Evolutionary conservation across 495 filamentous ascomycete species (phyloP), one percentile per base, ranked within the genome.

Genomic region (Annulohypoxylon moriforme): DNA sequence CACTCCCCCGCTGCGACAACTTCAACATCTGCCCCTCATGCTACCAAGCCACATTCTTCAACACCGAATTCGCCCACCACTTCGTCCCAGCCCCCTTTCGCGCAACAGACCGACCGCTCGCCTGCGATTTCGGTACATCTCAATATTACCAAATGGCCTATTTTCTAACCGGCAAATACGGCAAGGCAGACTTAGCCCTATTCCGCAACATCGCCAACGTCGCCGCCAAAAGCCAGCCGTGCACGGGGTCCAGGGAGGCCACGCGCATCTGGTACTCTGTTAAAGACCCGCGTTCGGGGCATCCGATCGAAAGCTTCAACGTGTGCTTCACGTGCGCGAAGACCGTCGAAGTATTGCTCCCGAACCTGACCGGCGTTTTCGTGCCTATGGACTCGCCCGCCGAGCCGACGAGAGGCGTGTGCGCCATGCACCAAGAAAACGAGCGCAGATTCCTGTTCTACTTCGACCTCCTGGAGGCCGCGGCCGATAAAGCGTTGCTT

Each of bases 21-120:
- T 84, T 85, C 64, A 71, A 76, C n/a, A 81, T 85, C 16, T 85
- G 84, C 58, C 79, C 81, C 0, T 79, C 77, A 31, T 85, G 84
- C 62, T 84, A 81, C 53, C 68, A 60, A 2, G 63, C 61, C 4
- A 71, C 80, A 4, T 85, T 84, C 61, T 73, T 76, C 29, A 70
- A 79, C 8, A 81, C 76, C 1, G 72, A 78, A 7, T 84, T 78
- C 52, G 78, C 77, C 16, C 76, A 78, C 34, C 67, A 80, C 5
- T 83, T 85, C 40, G 76, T 82, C 10, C 70, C 76, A 0, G 75
- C 71, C 2, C 76, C 78, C 10, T 66, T 77, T 29, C 82, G 81
- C 20, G 73, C 78, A 3, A 52, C 73, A 0, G 80, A 83, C 13
- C 76, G 79, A 20, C 68, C 72, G 1, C 61, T 84, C 10, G 75